Base-by-base conservation (phyloP, 371 early-diverging fungal species). In the Rhizopus stolonifer region DNA sequence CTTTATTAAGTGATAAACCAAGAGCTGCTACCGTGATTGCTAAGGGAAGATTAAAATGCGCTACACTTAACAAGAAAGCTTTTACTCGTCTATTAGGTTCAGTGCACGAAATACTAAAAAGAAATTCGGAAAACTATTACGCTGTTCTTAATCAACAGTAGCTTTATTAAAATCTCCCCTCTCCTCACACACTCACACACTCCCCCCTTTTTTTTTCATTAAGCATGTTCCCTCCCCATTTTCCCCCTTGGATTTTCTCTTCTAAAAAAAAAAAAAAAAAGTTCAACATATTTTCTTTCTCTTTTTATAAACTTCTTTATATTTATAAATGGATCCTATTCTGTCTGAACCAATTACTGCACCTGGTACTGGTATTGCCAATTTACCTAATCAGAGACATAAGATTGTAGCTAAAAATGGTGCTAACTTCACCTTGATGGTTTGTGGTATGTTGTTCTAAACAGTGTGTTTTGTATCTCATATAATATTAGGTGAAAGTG, bases 321-420 rank as follows among this genome's bases (percentile, higher is more conserved):
- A 39, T 21, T 21, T 19, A 10, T 29, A 32, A 15, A 32, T n/a
- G 23, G 38, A n/a, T 15, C 5, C 31, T 14, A 14, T 36, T n/a
- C 60, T 67, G 21, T 69, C 80, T 52, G 64, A 70, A 17, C 74
- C 81, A 29, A 70, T 80, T 64, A 65, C 81, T 49, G 70, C 81
- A 32, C 67, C 69, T 38, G 89, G 88, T 60, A 92, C 98, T 58
- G 99, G 99, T 56, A 94, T 99, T 60, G 94, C 97, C 69, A 96
- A 97, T 81, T 81, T 99, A 59, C 99, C 99, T 44, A 98, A 99
- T 82, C 98, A 98, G 75, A 81, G 90, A 52, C 97, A 97, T 72
- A 91, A 92, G 79, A 96, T 94, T 76, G 93, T 93, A 46, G 92
- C 92, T 50, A 89, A 95, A 67, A 88, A 89, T 62, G 97, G 96